These are phyloP conservation scores for Rasamsonia emersonii DNA, from an alignment of 2,329 filamentous ascomycete species.

Conservation along the genomic window DNA sequence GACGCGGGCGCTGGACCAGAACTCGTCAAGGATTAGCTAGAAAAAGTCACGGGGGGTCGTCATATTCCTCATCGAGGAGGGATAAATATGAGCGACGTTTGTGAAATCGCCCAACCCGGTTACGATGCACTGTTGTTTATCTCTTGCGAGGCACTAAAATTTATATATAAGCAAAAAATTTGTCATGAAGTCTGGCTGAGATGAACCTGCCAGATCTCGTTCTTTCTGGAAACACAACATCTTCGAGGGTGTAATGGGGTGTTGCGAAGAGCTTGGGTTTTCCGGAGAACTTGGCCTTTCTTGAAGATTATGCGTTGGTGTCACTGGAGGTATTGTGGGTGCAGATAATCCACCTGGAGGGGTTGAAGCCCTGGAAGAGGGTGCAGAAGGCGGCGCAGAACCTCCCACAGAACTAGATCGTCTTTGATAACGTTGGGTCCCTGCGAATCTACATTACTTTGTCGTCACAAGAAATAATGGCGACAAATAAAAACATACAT, in stretches of 20 bases:
- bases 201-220: neutral
- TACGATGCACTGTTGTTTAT: neutral
- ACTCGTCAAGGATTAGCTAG: no score
- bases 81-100: slow-evolving; percentile 1
- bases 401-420: neutral
- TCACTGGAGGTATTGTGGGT: neutral
- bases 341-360: neutral
- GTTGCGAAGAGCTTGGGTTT: neutral
- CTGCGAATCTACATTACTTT: neutral
- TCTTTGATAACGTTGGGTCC: neutral
- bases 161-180: no score
- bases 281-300: neutral
- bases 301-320: neutral
- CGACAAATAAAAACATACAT: neutral
- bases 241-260: neutral
- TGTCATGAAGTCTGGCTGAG: neutral
- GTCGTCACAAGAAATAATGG: no score
- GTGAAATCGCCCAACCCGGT: neutral
- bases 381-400: neutral
- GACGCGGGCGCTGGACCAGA: no score
- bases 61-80: neutral
- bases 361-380: neutral
- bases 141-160: neutral
- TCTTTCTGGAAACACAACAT: neutral
- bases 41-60: no score